Percentiles rank a stretch among this genome's conserved stretches.
Evolutionary conservation across 345 rosid genomes (phyloP).

Genomic region (Populus tremula): DNA sequence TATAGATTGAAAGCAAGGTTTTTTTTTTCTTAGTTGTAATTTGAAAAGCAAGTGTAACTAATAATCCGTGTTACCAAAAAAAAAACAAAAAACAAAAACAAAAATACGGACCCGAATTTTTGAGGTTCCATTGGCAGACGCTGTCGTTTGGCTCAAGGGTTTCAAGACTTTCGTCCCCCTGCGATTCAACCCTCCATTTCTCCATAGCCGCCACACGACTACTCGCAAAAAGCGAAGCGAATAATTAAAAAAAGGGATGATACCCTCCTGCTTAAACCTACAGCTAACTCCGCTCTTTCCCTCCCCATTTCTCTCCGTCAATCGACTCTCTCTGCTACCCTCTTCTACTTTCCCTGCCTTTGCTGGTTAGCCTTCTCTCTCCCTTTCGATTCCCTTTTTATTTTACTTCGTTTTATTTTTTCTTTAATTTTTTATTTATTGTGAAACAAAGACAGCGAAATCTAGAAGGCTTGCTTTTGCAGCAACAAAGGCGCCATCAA

Average conservation of each 20-base stretch:
- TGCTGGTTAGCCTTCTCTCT: slow-evolving; percentile 42
- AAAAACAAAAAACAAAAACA: no score
- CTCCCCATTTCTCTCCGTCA: slow-evolving; percentile 37
- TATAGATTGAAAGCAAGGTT: no score
- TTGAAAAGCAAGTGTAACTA: no score
- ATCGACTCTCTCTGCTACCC: slow-evolving; percentile 30
- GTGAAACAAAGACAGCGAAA: slow-evolving; percentile 51
- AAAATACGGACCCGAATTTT: no score
- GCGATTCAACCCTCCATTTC: no score
- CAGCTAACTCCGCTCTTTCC: slow-evolving; percentile 44
- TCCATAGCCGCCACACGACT: no score
- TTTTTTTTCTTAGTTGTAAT: accelerated
- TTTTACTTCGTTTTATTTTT: neutral
- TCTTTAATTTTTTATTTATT: neutral
- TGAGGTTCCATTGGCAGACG: no score
- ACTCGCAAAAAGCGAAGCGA: no score
- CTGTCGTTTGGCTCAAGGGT: no score
- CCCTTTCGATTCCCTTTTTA: neutral
- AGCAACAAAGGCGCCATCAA: slow-evolving; percentile 27
- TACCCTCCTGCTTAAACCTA: slow-evolving; percentile 26
- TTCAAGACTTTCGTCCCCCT: no score
- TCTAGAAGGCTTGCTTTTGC: slow-evolving; percentile 42
- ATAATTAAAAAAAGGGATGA: slow-evolving; percentile 21
- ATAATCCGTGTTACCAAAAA: no score
- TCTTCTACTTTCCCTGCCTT: slow-evolving; percentile 26